Evolutionary conservation across 2,329 filamentous ascomycete genomes (phyloP).

Genomic region (Tolypocladium amazonense): DNA sequence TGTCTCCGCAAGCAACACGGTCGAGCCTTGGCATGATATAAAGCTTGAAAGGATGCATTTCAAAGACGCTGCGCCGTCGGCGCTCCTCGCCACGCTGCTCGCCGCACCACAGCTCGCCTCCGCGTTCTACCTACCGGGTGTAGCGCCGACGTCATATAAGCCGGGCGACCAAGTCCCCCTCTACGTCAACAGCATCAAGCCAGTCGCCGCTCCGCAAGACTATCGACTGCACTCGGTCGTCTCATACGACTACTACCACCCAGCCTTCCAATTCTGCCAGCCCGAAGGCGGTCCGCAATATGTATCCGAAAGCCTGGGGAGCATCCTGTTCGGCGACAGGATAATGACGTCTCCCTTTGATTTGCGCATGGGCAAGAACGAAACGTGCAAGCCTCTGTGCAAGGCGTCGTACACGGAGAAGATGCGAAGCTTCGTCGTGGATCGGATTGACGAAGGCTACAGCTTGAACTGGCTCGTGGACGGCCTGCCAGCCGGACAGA

Average conservation of each 20-base stretch:
- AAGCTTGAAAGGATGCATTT: conserved; percentile 29
- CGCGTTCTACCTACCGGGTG: conserved; percentile 92
- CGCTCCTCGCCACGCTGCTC: conserved; percentile 39
- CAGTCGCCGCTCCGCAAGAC: conserved; percentile 66
- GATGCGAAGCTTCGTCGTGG: conserved; percentile 70
- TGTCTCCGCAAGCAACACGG: neutral
- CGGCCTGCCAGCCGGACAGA: conserved; percentile 81
- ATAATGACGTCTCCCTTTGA: conserved; percentile 96
- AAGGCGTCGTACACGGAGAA: conserved; percentile 50
- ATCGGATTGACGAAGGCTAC: conserved; percentile 73
- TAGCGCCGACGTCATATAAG: conserved; percentile 88
- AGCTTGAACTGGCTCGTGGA: conserved; percentile 95
- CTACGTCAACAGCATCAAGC: conserved; percentile 86
- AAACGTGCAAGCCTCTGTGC: conserved; percentile 79
- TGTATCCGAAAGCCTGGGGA: conserved; percentile 74
- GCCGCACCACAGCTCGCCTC: conserved; percentile 43
- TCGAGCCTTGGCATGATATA: conserved; percentile 16
- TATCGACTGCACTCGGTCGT: conserved; percentile 83
- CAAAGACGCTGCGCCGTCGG: conserved; percentile 34
- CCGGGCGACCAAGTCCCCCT: conserved; percentile 70
- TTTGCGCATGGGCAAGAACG: conserved; percentile 75
- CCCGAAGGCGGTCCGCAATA: conserved; percentile 67
- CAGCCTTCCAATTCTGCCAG: conserved; percentile 76
- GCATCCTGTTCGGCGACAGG: conserved; percentile 92
- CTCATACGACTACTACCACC: conserved; percentile 92